phyloP scores from a whole-genome alignment of 106 monocot species.

The Allium fistulosum region DNA sequence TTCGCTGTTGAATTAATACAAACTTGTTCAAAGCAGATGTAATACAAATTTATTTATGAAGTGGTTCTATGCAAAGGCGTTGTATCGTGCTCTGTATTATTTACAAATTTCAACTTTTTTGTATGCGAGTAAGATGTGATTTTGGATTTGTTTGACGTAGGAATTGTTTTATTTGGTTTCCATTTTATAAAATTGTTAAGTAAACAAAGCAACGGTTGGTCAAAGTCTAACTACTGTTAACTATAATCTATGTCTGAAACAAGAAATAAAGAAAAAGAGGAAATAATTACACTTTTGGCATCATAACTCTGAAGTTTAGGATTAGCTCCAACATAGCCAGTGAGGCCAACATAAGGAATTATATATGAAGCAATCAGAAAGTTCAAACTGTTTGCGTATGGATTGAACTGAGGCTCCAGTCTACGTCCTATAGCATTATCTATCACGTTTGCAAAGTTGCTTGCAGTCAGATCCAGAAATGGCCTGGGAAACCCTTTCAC shows the following conservation, averaged over 20 bases:
- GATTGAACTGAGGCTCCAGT: constrained; percentile 43
- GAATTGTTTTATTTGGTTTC: not conserved
- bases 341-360: constrained; percentile 42
- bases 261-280: no score
- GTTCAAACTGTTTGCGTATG: constrained; percentile 36
- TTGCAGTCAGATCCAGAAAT: constrained; percentile 25
- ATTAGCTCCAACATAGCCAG: constrained; percentile 34
- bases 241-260: no score
- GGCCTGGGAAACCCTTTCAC: constrained; percentile 51
- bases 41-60: no score
- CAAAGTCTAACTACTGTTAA: no score
- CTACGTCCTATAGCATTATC: constrained; percentile 28
- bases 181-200: not conserved
- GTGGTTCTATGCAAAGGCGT: no score
- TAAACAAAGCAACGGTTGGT: not conserved
- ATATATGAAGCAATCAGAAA: constrained; percentile 43
- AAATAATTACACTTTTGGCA: not conserved
- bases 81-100: no score
- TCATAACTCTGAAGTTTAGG: constrained; percentile 12
- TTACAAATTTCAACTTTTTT: no score
- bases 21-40: no score
- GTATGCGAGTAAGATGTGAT: no score
- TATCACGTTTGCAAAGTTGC: constrained; percentile 32
- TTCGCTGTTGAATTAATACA: no score
- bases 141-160: no score